Evolutionary conservation across 139 green algal species (phyloP), one percentile per base, ranked within the genome.

Genomic region (Edaphochlamys debaryana): DNA sequence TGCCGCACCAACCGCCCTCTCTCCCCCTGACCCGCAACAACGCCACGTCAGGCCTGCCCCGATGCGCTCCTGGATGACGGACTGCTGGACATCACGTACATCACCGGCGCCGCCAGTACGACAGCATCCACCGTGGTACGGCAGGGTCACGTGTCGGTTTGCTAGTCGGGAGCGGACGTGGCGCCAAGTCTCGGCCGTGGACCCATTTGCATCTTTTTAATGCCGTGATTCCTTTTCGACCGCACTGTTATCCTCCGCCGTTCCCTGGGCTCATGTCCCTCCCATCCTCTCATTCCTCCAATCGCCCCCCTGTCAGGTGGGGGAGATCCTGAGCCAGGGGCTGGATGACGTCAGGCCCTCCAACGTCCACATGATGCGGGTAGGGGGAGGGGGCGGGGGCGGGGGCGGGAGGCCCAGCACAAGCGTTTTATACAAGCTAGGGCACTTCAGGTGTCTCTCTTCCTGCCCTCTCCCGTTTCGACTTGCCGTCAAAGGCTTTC

Each of bases 11-110:
- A n/a, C n/a, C n/a, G n/a, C n/a, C n/a, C 20, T 22, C 6, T 63
- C 6, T 22, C 23, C 23, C 54, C 23, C 19, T 29, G 15, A 32
- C 23, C 23, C 19, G 23, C 20, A 63, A 5, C 30, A 63, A 32
- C 23, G 6, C 54, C 11, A 63, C 54, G 19, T 15, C 79, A 85
- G 79, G 68, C 86, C 37, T 90, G 84, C 37, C 89, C 89, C 25
- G 75, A 90, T 56, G 89, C 89, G 8, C 58, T 92, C 66, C 86
- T 92, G n/a, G 89, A 90, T 72, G 89, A 92, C 42, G 89, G 89
- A 20, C 73, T 90, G 83, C 75, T 92, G 79, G 89, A 92, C 78
- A 69, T 86, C 56, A 87, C 86, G 9, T 70, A 88, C 64, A 69
- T 89, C 60, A 88, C 69, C 2, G 84, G 77, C 4, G 77, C 45